phyloP scores from a whole-genome alignment of 2,329 filamentous ascomycete species.

The Fonsecaea erecta region DNA sequence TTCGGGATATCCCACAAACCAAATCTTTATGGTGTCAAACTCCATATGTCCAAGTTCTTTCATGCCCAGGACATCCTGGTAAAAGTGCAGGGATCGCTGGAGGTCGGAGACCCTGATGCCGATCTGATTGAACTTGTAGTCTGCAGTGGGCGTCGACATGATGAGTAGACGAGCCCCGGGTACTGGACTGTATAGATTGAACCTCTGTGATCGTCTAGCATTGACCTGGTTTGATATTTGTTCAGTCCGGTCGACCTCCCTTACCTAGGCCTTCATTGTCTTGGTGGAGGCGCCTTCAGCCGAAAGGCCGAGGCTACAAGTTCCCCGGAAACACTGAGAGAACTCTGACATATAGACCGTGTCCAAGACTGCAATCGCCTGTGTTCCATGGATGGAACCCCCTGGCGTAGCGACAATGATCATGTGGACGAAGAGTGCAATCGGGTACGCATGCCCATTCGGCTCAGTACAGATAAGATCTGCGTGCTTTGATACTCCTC shows the following conservation, averaged over 20 bases:
- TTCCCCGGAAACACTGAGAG: too few relatives aligned
- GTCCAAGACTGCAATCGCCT: too few relatives aligned
- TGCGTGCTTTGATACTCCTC: too few relatives aligned
- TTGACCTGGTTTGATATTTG: background rate
- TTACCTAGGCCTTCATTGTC: background rate
- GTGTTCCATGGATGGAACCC: too few relatives aligned
- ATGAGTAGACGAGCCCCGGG: background rate
- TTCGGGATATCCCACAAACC: constrained; percentile 7
- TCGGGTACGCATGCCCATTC: too few relatives aligned
- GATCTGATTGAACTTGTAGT: constrained; percentile 13
- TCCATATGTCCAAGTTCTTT: constrained; percentile 8
- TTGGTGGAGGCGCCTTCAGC: background rate
- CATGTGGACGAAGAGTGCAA: too few relatives aligned
- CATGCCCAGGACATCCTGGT: constrained; percentile 11
- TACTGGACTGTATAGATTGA: background rate
- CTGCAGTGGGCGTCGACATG: background rate
- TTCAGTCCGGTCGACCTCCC: background rate
- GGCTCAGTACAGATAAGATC: too few relatives aligned
- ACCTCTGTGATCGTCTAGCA: background rate
- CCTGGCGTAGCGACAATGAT: too few relatives aligned
- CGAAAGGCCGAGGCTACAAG: background rate
- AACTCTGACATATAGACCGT: too few relatives aligned
- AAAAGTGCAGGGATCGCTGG: constrained; percentile 4
- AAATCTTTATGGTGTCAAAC: constrained; percentile 10
- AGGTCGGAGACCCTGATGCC: constrained; percentile 10